A percentile compares a stretch with the other conserved stretches of the same genome.
These are phyloP conservation scores for Backusella tuberculispora DNA, from an alignment of 192 early-diverging fungal species.

Conservation along the genomic window DNA sequence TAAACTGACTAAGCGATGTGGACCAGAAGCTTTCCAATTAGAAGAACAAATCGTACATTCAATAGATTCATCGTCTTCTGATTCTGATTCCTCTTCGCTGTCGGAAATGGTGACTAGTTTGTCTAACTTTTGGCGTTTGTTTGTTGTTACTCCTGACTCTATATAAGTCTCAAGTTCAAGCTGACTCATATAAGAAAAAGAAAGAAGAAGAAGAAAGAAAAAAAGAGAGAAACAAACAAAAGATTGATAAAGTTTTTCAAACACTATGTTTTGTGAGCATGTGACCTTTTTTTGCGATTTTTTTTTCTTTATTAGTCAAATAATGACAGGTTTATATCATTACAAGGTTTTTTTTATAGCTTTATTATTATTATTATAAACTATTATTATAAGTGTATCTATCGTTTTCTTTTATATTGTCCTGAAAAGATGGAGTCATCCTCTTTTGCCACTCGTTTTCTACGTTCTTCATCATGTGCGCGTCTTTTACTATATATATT, in stretches of 20 bases:
- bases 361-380: too few species aligned
- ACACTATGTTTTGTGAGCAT: too few species aligned
- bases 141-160: not conserved
- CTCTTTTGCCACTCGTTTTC: slow-evolving; percentile 28
- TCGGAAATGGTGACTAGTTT: too few species aligned
- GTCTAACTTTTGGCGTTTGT: not conserved
- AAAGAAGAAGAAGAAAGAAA: not conserved
- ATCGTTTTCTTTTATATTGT: not conserved
- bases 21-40: slow-evolving; percentile 23
- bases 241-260: too few species aligned
- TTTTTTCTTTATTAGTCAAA: too few species aligned
- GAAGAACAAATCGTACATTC: slow-evolving; percentile 26
- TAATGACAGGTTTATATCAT: too few species aligned
- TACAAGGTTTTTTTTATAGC: not conserved
- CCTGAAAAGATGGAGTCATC: slow-evolving; percentile 17
- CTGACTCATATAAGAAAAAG: not conserved
- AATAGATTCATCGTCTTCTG: slow-evolving; percentile 24
- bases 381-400: not conserved
- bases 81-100: not conserved
- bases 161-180: not conserved
- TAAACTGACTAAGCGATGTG: slow-evolving; percentile 25
- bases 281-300: too few species aligned
- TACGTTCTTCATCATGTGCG: slow-evolving; percentile 38
- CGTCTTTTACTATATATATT: slow-evolving; percentile 26
- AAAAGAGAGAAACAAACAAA: not conserved